Evolutionary conservation across 495 filamentous ascomycete genomes (phyloP).

Genomic region (Penicillium subrubescens): DNA sequence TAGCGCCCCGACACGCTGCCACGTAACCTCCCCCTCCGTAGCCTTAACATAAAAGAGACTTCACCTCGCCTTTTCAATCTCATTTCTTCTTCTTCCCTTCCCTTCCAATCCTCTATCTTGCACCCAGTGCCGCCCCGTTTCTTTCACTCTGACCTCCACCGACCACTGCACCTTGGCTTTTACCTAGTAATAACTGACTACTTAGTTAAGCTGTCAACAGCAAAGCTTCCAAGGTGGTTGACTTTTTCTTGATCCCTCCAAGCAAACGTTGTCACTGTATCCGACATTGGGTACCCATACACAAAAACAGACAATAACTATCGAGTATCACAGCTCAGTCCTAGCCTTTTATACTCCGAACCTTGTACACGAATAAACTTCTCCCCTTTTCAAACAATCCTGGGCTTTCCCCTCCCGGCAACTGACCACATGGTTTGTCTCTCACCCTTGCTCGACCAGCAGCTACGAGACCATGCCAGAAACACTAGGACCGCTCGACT

Average conservation of each 20-base stretch:
- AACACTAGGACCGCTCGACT: slow-evolving; percentile 36
- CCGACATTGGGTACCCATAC: slow-evolving; percentile 13
- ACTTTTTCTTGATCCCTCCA: slow-evolving; percentile 15
- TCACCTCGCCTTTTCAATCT: too few species aligned
- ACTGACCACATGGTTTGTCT: slow-evolving; percentile 24
- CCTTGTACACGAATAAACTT: too few species aligned
- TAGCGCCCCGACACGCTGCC: too few species aligned
- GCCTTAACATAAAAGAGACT: too few species aligned
- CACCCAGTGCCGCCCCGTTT: too few species aligned
- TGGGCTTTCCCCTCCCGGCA: slow-evolving; percentile 17
- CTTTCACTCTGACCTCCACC: too few species aligned
- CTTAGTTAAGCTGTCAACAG: slow-evolving; percentile 1
- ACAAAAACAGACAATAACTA: slow-evolving; percentile 14
- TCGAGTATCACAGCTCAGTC: slow-evolving; percentile 16
- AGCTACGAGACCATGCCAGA: slow-evolving; percentile 29
- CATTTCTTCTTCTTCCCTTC: too few species aligned
- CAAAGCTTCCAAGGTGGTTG: slow-evolving; percentile 11
- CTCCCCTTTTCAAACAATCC: too few species aligned
- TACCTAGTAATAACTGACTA: background rate
- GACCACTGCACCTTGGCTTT: too few species aligned
- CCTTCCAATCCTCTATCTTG: too few species aligned
- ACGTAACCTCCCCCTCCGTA: too few species aligned
- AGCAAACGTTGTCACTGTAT: slow-evolving; percentile 16
- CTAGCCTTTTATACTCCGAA: slow-evolving; percentile 21
- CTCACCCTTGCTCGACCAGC: slow-evolving; percentile 24